Conservation (phyloP, 306 rosid species). For the Trichosanthes cucumerina region DNA sequence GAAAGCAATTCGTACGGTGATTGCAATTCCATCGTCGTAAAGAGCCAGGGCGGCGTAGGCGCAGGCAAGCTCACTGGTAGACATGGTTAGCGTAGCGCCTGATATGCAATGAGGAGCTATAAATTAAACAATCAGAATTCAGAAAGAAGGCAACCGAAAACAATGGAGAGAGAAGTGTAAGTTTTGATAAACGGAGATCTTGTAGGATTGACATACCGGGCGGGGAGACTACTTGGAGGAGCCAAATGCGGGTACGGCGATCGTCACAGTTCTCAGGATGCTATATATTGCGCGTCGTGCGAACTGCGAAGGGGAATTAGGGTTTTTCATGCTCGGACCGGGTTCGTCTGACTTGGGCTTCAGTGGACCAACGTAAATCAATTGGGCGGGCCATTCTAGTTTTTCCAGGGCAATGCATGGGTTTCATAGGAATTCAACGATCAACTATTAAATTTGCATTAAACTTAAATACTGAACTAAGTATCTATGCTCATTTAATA, state of each 20-base stretch:
- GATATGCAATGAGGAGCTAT: background rate
- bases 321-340: background rate
- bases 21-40: conserved; percentile 50
- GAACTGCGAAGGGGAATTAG: background rate
- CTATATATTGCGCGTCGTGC: background rate
- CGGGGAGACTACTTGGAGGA: background rate
- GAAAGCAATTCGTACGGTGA: conserved; percentile 28
- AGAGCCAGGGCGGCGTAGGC: conserved; percentile 49
- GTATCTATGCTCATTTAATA: too few relatives aligned
- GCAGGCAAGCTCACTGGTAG: conserved; percentile 46
- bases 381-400: background rate
- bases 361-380: background rate
- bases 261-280: background rate
- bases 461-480: too few relatives aligned
- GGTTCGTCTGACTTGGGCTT: background rate
- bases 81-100: conserved; percentile 22
- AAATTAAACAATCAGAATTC: background rate
- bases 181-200: background rate
- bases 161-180: background rate
- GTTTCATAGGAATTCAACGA: too few relatives aligned
- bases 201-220: background rate
- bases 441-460: too few relatives aligned
- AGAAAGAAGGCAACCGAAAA: background rate
- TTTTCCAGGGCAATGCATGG: too few relatives aligned
- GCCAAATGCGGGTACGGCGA: background rate